phyloP scores from a whole-genome alignment of 768 basidiomycete genomes.

The Dioszegia aurantiaca region DNA sequence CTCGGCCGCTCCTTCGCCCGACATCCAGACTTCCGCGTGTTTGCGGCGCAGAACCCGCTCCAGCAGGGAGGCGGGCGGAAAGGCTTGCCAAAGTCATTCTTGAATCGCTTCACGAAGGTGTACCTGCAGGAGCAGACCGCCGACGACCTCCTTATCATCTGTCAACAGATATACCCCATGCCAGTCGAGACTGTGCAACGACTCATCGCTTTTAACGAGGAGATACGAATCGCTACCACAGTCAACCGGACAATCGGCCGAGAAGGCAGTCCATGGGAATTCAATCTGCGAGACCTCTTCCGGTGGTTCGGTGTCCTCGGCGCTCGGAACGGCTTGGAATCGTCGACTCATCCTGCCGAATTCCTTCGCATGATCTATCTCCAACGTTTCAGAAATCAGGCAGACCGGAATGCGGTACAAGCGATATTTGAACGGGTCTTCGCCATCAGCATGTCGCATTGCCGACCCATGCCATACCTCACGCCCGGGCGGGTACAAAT shows the following conservation, averaged over 20 bases:
- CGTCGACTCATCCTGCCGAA: slow-evolving; percentile 59
- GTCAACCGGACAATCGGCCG: slow-evolving; percentile 66
- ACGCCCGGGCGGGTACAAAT: slow-evolving; percentile 58
- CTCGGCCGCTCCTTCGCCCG: slow-evolving; percentile 80
- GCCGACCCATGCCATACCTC: slow-evolving; percentile 47
- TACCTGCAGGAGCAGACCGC: slow-evolving; percentile 80
- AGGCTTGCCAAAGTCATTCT: slow-evolving; percentile 92
- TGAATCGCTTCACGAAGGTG: slow-evolving; percentile 98
- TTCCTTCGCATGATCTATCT: slow-evolving; percentile 73
- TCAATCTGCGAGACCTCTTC: slow-evolving; percentile 90
- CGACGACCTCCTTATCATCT: slow-evolving; percentile 74
- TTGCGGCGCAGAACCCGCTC: slow-evolving; percentile 95
- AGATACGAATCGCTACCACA: slow-evolving; percentile 67
- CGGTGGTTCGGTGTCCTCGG: slow-evolving; percentile 69
- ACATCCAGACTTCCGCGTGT: slow-evolving; percentile 92
- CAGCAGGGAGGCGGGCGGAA: slow-evolving; percentile 96
- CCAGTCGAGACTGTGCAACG: slow-evolving; percentile 59
- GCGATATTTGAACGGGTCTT: slow-evolving; percentile 51
- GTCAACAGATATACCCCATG: slow-evolving; percentile 68
- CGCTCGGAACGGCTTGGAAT: slow-evolving; percentile 48
- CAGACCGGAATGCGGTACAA: slow-evolving; percentile 59
- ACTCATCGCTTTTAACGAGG: slow-evolving; percentile 81
- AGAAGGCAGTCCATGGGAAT: slow-evolving; percentile 92
- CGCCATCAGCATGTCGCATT: slow-evolving; percentile 54
- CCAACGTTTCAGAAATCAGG: slow-evolving; percentile 73